Base-by-base conservation (phyloP, 78 protist species). In the Emiliania huxleyi region DNA sequence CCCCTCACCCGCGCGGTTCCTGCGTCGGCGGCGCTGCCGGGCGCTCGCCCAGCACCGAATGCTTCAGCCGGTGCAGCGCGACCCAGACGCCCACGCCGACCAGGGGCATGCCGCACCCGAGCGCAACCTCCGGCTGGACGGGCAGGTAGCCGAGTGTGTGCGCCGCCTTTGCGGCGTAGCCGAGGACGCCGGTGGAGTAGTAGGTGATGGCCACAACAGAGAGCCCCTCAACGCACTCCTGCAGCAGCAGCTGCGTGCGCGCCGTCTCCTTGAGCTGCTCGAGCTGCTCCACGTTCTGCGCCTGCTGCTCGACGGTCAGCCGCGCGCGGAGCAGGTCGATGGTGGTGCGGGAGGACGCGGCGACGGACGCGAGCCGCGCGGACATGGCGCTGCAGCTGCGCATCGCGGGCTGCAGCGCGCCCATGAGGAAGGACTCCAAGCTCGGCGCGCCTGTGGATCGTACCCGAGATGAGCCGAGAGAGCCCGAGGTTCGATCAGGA, bases 171-270 rank as follows among this genome's bases (percentile, higher is more conserved):
- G 75, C 75, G 2, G 23, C 11, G 75, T 62, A 62, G n/a, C 75
- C 75, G 40, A 19, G 35, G 38, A n/a, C 79, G 0, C 79, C 79
- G 25, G 38, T 4, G 8, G 44, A 11, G 49, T 79, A 79, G 49
- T 79, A 79, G 40, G 87, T 79, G 87, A 79, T 79, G 35, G 87
- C 87, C 22, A 79, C 87, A 38, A 40, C 87, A 35, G 87, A 79
- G 49, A 79, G 87, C 6, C 87, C 87, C 35, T 79, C 87, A 38
- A 79, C 87, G 49, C 55, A 43, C 49, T 79, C 87, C 35, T 79
- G 87, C 15, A 79, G 52, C n/a, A 79, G 87, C n/a, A 79, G 87
- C 87, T 79, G 87, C n/a, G 87, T 79, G 22, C 49, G 23, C 35
- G 87, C 87, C 2, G 46, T 79, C 25, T 0, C 1, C 87, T 79